Conservation (phyloP, 768 basidiomycete species). For the Mycena pura region DNA sequence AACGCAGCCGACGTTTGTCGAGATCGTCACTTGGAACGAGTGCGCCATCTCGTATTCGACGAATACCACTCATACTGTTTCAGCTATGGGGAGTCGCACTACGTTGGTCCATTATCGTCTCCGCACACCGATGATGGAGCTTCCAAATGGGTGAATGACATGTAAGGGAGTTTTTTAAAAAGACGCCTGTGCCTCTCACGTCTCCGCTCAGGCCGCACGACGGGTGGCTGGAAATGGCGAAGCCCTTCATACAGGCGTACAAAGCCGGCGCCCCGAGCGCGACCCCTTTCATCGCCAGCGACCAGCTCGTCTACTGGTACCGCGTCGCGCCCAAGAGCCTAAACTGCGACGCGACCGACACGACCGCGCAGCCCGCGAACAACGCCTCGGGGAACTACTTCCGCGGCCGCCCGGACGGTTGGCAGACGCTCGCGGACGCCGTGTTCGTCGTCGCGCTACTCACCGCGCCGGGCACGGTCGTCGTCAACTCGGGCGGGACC, state of each 20-base stretch:
- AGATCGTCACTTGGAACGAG: conserved; percentile 56
- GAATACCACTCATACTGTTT: too few relatives aligned
- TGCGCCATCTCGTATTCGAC: background rate
- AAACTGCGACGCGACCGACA: conserved; percentile 30
- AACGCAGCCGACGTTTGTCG: conserved; percentile 27
- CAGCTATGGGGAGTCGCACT: conserved; percentile 56
- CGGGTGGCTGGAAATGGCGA: conserved; percentile 53
- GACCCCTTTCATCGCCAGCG: conserved; percentile 17
- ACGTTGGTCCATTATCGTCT: conserved; percentile 51
- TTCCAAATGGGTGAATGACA: conserved; percentile 30
- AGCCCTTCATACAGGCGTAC: conserved; percentile 54
- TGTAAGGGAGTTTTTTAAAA: conserved; percentile 4
- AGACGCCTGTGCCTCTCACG: background rate
- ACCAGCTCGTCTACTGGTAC: conserved; percentile 31
- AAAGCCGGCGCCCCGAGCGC: conserved; percentile 45
- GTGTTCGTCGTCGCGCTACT: conserved; percentile 28
- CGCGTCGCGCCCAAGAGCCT: conserved; percentile 22
- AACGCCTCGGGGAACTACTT: conserved; percentile 29
- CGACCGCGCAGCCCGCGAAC: conserved; percentile 26
- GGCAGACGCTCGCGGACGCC: conserved; percentile 20
- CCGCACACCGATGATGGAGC: conserved; percentile 29
- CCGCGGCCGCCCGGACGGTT: conserved; percentile 28
- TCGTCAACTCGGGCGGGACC: conserved; percentile 29
- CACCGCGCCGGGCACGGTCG: conserved; percentile 23
- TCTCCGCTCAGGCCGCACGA: conserved; percentile 23